phyloP scores from a whole-genome alignment of 768 basidiomycete species.

The Boletellus emodensis region DNA sequence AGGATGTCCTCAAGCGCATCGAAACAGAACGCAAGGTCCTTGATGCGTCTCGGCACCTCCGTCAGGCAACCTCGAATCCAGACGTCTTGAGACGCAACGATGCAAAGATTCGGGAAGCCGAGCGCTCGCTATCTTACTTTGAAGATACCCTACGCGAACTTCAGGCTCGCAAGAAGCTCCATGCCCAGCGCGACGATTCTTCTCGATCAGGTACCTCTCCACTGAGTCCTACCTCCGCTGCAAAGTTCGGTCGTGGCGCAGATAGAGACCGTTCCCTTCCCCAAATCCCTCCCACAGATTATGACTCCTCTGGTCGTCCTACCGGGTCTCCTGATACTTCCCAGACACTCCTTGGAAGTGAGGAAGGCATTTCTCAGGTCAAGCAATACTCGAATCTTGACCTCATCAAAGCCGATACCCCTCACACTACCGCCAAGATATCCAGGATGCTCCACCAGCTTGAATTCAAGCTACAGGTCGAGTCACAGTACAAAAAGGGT shows the following conservation, averaged over 20 bases:
- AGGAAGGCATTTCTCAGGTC: constrained; percentile 41
- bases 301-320: constrained; percentile 37
- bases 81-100: constrained; percentile 82
- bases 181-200: constrained; percentile 52
- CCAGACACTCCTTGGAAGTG: constrained; percentile 37
- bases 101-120: constrained; percentile 81
- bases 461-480: constrained; percentile 98
- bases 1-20: constrained; percentile 85
- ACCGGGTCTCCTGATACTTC: constrained; percentile 39
- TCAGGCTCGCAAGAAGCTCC: constrained; percentile 68
- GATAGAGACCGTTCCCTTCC: constrained; percentile 34
- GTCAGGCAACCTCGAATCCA: constrained; percentile 79
- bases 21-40: constrained; percentile 91
- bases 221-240: constrained; percentile 15
- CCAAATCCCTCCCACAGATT: constrained; percentile 53
- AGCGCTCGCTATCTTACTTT: constrained; percentile 81
- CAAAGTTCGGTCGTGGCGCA: constrained; percentile 13
- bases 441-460: constrained; percentile 97
- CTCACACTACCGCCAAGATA: constrained; percentile 93
- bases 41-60: constrained; percentile 74
- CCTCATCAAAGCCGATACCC: constrained; percentile 96
- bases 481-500: constrained; percentile 95
- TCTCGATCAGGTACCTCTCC: constrained; percentile 48
- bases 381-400: constrained; percentile 85
- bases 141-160: constrained; percentile 81